A percentile compares a stretch with the other conserved stretches of the same genome.
phyloP scores from a whole-genome alignment of 768 basidiomycete genomes.

The Hygrocybe punicea region DNA sequence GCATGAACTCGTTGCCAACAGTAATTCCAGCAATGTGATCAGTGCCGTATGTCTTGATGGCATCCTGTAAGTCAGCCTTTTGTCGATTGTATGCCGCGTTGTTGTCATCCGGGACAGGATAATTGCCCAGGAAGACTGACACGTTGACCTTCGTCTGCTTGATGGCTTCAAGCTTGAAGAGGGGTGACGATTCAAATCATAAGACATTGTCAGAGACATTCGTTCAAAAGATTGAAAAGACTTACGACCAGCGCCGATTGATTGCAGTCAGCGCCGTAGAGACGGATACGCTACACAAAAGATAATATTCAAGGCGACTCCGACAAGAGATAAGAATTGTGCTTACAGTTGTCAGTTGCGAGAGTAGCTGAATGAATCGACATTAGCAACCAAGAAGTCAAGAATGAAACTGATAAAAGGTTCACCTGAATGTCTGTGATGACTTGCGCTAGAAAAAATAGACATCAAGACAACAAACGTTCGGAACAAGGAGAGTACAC shows the following conservation, averaged over 20 bases:
- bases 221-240: conserved; percentile 8
- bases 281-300: conserved; percentile 55
- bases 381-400: conserved; percentile 14
- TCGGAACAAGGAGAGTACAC: conserved; percentile 14
- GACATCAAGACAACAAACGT: background rate
- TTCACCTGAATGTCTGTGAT: conserved; percentile 70
- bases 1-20: conserved; percentile 90
- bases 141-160: conserved; percentile 85
- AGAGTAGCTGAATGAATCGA: conserved; percentile 53
- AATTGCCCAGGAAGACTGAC: conserved; percentile 74
- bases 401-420: conserved; percentile 3
- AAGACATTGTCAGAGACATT: background rate
- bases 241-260: conserved; percentile 70
- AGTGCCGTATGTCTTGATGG: conserved; percentile 73
- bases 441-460: conserved; percentile 43
- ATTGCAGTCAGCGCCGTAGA: conserved; percentile 89
- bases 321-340: background rate
- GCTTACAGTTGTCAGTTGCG: conserved; percentile 71
- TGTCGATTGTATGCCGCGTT: conserved; percentile 72
- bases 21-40: conserved; percentile 75
- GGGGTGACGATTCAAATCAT: too few relatives aligned
- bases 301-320: conserved; percentile 10
- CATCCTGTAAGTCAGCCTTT: conserved; percentile 58
- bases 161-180: conserved; percentile 74
- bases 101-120: conserved; percentile 58